A percentile compares a stretch with the other conserved stretches of the same genome.
Evolutionary conservation across 2,329 filamentous ascomycete genomes (phyloP).

Genomic region (Phialophora macrospora): DNA sequence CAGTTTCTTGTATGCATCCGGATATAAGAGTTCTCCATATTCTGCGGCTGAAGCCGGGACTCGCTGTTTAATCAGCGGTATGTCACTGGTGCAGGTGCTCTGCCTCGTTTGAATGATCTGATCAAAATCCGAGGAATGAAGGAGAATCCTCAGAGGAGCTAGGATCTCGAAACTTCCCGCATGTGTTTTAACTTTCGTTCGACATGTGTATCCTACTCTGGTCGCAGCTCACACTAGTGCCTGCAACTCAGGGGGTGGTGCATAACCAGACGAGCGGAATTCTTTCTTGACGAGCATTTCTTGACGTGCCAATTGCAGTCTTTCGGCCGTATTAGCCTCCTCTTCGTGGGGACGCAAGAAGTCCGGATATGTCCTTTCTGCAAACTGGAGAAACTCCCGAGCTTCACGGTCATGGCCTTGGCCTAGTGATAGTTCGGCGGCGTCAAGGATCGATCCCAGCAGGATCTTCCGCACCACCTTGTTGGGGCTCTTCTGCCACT

Average conservation of each 20-base stretch:
- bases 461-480: conserved; percentile 41
- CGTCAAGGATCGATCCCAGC: conserved; percentile 46
- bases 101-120: background rate
- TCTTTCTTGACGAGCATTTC: conserved; percentile 20
- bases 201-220: background rate
- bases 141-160: background rate
- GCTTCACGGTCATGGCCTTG: conserved; percentile 37
- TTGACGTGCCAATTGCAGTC: conserved; percentile 26
- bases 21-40: background rate
- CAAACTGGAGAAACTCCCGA: conserved; percentile 34
- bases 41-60: background rate
- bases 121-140: background rate
- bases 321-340: conserved; percentile 14
- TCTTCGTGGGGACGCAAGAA: conserved; percentile 23
- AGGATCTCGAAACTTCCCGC: background rate
- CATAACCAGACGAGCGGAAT: conserved; percentile 17
- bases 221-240: conserved; percentile 3
- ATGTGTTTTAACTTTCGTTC: background rate
- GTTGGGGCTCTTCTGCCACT: conserved; percentile 27
- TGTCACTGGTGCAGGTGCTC: background rate
- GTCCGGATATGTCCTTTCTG: conserved; percentile 34
- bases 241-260: conserved; percentile 9
- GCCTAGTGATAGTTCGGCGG: conserved; percentile 46
- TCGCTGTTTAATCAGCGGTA: background rate
- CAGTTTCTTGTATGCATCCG: background rate